These are phyloP conservation scores for Colletotrichum neosansevieriae DNA, from an alignment of 2,329 filamentous ascomycete genomes.

Conservation along the genomic window DNA sequence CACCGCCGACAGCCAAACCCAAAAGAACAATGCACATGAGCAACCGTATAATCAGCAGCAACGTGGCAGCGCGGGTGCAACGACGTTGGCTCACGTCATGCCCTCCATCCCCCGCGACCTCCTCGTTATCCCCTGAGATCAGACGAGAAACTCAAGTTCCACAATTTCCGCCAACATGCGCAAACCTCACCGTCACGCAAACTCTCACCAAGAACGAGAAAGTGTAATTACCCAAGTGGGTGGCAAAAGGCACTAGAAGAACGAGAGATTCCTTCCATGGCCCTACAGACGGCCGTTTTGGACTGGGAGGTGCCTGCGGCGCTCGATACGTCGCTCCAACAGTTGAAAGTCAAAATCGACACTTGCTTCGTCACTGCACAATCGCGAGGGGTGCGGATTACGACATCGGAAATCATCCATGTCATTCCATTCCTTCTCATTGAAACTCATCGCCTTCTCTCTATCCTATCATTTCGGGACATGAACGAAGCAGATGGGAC, in stretches of 20 bases:
- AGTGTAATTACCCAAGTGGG: no score
- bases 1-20: no score
- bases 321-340: not conserved
- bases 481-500: slow-evolving; percentile 22
- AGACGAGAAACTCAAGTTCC: not conserved
- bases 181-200: slow-evolving; percentile 4
- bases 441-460: slow-evolving; percentile 5
- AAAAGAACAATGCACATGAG: not conserved
- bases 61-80: not conserved
- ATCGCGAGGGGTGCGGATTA: not conserved
- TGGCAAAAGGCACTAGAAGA: no score
- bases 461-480: slow-evolving; percentile 35
- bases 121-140: not conserved
- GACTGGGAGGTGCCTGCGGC: not conserved
- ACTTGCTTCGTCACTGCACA: not conserved
- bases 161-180: slow-evolving; percentile 3
- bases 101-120: not conserved
- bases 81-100: slow-evolving; percentile 2
- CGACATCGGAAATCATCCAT: slow-evolving; percentile 29
- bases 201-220: not conserved
- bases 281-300: not conserved
- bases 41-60: no score
- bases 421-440: slow-evolving; percentile 36
- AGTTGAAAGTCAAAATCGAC: not conserved
- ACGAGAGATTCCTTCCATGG: not conserved